Base-by-base conservation (phyloP, 257 asterid genomes). In the Nicotiana obtusifolia region DNA sequence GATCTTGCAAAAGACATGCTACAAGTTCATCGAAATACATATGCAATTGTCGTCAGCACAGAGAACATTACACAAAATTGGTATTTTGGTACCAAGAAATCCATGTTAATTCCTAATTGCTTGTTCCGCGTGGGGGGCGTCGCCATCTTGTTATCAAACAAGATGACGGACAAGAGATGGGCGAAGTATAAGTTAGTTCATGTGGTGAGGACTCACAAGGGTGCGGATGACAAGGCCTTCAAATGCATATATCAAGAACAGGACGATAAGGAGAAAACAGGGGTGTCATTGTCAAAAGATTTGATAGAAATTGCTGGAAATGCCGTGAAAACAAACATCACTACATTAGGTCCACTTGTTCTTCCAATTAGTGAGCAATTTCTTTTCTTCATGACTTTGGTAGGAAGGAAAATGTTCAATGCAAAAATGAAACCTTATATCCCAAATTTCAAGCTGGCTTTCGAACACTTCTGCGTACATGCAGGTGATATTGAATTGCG, bases 31-130 rank as follows among this genome's bases (percentile, higher is more conserved):
- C 44, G 90, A 11, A 85, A 87, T 62, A 77, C 87, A 0, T 83
- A 80, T 14, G 91, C 91, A 19, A 83, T 87, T 10, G 88, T 87
- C 14, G 85, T 89, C 13, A 89, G 90, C 81, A 85, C 84, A 2
- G 91, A 89, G 28, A 89, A 85, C 76, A 87, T 89, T 17, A 89
- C 91, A 2, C 87, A 87, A 33, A 89, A 89, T 61, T 85, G 87
- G 87, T 88, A 88, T 77, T 86, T 86, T 8, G 89, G 91, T 0
- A 83, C 82, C 86, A 82, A 71, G 16, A 85, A 84, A 65, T 83
- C 91, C 28, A 89, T 89, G 91, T 22, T 89, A 22, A 87, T 89
- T 20, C 87, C 91, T 7, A 89, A 89, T 56, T 89, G 91, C 80
- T 69, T 89, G 44, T 89, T 89, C 79, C 87, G 89, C 4, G 81